Evolutionary conservation across 768 basidiomycete genomes (phyloP), one percentile per base, ranked within the genome.

Genomic region (Naganishia antarctica): DNA sequence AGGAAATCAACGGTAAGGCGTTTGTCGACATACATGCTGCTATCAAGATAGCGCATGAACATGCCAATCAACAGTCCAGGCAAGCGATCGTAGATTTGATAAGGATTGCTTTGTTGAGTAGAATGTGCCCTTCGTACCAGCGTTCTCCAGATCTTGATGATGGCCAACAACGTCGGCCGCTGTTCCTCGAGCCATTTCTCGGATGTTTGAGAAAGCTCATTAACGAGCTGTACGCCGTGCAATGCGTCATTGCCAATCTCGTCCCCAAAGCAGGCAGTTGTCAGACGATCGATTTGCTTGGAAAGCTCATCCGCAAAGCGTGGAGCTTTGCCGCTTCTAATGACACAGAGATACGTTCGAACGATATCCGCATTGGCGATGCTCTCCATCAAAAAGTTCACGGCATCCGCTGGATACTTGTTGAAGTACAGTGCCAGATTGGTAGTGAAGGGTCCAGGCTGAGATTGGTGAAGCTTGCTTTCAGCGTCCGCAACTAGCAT

Each of bases 401-500:
- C 82, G 1, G 91, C 88, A 71, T 97, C 89, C 3, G 78, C 80
- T 0, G 91, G 87, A 78, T 96, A 98, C 9, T 90, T 86, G 76
- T 97, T 86, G 23, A 98, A 82, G 78, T 92, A 98, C 74, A 86
- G 86, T 21, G 89, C 91, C 50, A 98, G 79, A 6, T 92, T 93
- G 65, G 89, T 86, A 0, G 94, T 96, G 78, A 99, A 97, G 0
- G 92, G 92, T 70, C 88, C 94, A 60, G 82, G 83, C 16, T 86
- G 85, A 0, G 91, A 91, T 73, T 91, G 94, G 70, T 92, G 89
- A 80, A 99, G 86, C 65, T 87, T 84, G 0, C 88, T 83, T 77
- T 99, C 96, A 3, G 91, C 91, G 71, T 93, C 88, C 31, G 97
- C 92, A 59, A 97, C 85, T 11, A 86, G 82, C 65, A 87, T 87